Evolutionary conservation across 352 stramenopile genomes (phyloP), one percentile per base, ranked within the genome.

Genomic region (Phytophthora uliginosa): DNA sequence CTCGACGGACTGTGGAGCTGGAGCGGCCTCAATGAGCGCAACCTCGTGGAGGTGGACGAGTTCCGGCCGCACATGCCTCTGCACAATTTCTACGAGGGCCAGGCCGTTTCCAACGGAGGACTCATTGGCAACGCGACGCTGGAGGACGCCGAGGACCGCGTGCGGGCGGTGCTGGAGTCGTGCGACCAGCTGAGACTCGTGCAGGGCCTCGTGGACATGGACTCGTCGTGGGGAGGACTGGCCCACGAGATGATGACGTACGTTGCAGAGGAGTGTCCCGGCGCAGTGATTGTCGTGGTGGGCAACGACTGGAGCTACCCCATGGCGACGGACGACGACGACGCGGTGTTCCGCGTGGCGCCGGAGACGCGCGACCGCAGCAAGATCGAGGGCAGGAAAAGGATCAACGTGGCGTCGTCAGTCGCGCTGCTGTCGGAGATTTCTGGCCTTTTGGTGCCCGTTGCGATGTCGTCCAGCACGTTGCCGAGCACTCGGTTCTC

Each of bases 41-140:
- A 92, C 55, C 72, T 95, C 38, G 73, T 95, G 47, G 86, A 95
- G 47, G 80, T 96, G 31, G 69, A 80, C 57, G 86, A 95, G 33
- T 95, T 96, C 40, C 89, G 88, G n/a, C 66, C 81, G 40, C 73
- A 94, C 50, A 87, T 95, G 80, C 80, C 84, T 31, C 69, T 96
- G 64, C 88, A 96, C 77, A 96, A 96, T 66, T 90, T 92, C 40
- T 96, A 92, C 45, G 86, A 95, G 67, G 89, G 89, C 12, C 76
- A 82, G 5, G 54, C 77, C 1, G 61, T 67, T 22, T 71, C 80
- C 0, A 81, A 84, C 40, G 88, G 89, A 15, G 89, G 88, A n/a
- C 83, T 66, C 48, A 62, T 96, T 22, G 67, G 77, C 8, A 68
- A 73, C 17, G n/a, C 66, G n/a, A 94, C 86, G 31, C 60, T 92